Percentiles rank a stretch among this genome's conserved stretches.
phyloP scores from a whole-genome alignment of 2,329 filamentous ascomycete genomes.

The Fusarium staphyleae region DNA sequence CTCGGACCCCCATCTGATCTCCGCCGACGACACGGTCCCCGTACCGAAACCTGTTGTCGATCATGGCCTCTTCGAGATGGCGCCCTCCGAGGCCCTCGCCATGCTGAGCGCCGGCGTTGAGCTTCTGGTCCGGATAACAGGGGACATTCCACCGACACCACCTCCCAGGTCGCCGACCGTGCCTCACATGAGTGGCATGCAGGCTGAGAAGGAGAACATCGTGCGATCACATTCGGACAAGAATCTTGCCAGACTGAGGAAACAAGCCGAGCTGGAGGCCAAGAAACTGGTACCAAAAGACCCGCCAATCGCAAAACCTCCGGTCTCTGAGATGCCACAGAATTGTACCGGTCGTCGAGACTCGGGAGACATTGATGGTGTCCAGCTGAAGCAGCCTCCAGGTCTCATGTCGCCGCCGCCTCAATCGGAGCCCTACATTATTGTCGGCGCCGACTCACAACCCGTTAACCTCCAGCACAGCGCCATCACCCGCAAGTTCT shows the following conservation, averaged over 20 bases:
- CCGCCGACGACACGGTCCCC: conserved; percentile 35
- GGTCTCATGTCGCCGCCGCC: conserved; percentile 36
- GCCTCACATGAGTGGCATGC: conserved; percentile 71
- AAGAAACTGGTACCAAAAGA: conserved; percentile 34
- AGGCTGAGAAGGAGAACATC: conserved; percentile 67
- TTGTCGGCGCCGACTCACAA: conserved; percentile 74
- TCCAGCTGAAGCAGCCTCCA: conserved; percentile 55
- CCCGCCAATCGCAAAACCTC: conserved; percentile 1
- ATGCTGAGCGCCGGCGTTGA: conserved; percentile 78
- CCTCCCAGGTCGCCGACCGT: conserved; percentile 68
- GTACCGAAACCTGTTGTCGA: conserved; percentile 43
- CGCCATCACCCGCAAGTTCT: conserved; percentile 90
- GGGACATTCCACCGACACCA: conserved; percentile 83
- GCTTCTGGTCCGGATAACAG: conserved; percentile 73
- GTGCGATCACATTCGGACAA: conserved; percentile 64
- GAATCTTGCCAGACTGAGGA: conserved; percentile 56
- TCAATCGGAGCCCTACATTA: conserved; percentile 59
- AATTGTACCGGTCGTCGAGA: conserved; percentile 6
- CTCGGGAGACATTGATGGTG: conserved; percentile 59
- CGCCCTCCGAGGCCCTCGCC: conserved; percentile 77
- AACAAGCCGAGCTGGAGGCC: conserved; percentile 49
- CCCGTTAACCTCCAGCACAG: conserved; percentile 80
- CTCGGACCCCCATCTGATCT: conserved; percentile 47
- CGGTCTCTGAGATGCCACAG: neutral
- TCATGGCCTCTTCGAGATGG: conserved; percentile 76